Evolutionary conservation across 1,284 basidiomycete species (phyloP), one percentile per base, ranked within the genome.

Genomic region (Gymnopus androsaceus): DNA sequence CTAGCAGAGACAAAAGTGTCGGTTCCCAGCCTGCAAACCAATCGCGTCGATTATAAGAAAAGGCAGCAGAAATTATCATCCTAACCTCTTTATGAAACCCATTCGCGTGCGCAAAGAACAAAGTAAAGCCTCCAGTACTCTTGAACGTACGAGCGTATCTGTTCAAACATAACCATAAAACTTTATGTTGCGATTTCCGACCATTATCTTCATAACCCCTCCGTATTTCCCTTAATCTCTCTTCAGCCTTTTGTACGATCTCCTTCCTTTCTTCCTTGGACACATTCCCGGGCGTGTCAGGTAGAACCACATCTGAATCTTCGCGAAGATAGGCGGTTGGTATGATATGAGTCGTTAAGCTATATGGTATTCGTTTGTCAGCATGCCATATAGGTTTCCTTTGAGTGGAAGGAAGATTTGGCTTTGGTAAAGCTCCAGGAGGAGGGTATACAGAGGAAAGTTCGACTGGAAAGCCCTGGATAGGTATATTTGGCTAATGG

Each of bases 51-150:
- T 19, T 4, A 5, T 34, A 28, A 2, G 12, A 19, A n/a, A 17
- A 7, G 17, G 49, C 14, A 17, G 25, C 46, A 4, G 38, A 51
- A 28, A 8, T 25, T n/a, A 19, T 9, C 64, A 80, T n/a, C n/a
- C n/a, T 59, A 55, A 85, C 90, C 82, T 93, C 89, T 70, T 94
- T 94, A 59, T 84, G 83, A 63, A 94, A 85, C 7, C 92, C 92
- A 68, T 89, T 94, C 1, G 89, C 91, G 65, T 94, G 92, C 7
- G 82, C 80, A 41, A 90, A 72, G 58, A 94, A 79, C 37, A 94
- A 72, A 0, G 90, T 93, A 36, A 88, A 38, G 0, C 85, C 82
- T 1, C 62, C 61, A 23, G 28, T 50, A 25, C 44, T 64, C 17
- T 60, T 52, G 30, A 54, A 52, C 14, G 57, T 65, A 57, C 71